phyloP scores from a whole-genome alignment of 805 yeast genomes.

The Candida cerambycidarum region DNA sequence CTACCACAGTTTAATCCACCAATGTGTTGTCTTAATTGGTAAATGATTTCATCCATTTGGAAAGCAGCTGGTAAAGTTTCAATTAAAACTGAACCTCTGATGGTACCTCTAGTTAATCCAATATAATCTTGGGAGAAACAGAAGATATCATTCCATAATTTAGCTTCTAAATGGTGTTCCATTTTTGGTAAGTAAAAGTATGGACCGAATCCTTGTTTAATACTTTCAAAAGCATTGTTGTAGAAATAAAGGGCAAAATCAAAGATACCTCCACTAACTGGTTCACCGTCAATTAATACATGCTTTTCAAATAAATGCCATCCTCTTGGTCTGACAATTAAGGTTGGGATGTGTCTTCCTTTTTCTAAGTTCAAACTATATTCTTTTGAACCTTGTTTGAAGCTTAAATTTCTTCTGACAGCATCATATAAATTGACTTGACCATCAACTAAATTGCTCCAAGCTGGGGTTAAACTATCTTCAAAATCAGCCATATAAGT shows the following conservation, averaged over 20 bases:
- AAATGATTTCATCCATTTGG: constrained; percentile 83
- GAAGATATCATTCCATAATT: constrained; percentile 80
- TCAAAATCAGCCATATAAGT: constrained; percentile 88
- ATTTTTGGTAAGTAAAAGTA: constrained; percentile 82
- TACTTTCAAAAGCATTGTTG: constrained; percentile 66
- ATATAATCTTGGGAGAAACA: constrained; percentile 72
- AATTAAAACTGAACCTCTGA: constrained; percentile 77
- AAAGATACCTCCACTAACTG: constrained; percentile 72
- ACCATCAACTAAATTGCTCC: constrained; percentile 77
- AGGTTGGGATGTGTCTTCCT: constrained; percentile 65
- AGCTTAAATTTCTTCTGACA: constrained; percentile 59
- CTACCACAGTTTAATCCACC: constrained; percentile 85
- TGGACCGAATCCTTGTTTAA: constrained; percentile 72
- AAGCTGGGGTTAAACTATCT: constrained; percentile 82
- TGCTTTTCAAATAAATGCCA: constrained; percentile 83
- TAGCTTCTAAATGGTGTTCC: constrained; percentile 84
- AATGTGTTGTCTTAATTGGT: constrained; percentile 72
- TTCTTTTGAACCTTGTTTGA: constrained; percentile 42
- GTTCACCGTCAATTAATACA: constrained; percentile 68
- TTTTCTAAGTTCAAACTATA: constrained; percentile 45
- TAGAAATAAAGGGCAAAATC: constrained; percentile 78
- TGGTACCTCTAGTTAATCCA: constrained; percentile 69
- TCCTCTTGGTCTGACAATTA: constrained; percentile 85
- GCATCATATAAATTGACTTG: constrained; percentile 79
- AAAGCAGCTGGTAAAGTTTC: constrained; percentile 85